These are phyloP conservation scores for Penicillium griseofulvum DNA, from an alignment of 2,329 filamentous ascomycete genomes.

Conservation along the genomic window DNA sequence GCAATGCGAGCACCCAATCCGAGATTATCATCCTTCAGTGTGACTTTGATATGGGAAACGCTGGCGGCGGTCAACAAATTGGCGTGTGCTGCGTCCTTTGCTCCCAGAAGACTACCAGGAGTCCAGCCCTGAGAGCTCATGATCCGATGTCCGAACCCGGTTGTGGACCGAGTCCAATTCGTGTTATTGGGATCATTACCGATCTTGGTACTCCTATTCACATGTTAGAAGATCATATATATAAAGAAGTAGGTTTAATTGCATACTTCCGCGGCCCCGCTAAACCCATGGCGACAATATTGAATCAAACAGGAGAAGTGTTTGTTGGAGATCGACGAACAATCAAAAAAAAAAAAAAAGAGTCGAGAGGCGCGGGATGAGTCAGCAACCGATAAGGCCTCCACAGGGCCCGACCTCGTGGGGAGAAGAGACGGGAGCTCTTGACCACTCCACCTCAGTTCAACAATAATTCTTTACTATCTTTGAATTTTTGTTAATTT, in stretches of 20 bases:
- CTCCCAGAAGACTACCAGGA: constrained; percentile 79
- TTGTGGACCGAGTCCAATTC: constrained; percentile 79
- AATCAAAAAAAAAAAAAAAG: constrained; percentile 5
- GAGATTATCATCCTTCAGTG: constrained; percentile 85
- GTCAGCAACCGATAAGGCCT: constrained; percentile 22
- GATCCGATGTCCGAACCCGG: constrained; percentile 84
- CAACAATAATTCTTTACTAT: neutral
- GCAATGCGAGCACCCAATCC: constrained; percentile 80
- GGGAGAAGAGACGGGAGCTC: neutral
- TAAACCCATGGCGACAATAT: constrained; percentile 59
- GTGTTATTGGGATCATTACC: constrained; percentile 94
- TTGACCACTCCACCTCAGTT: neutral
- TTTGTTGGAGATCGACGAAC: constrained; percentile 3
- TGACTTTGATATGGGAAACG: constrained; percentile 78
- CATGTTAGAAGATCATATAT: neutral
- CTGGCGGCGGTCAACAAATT: constrained; percentile 76
- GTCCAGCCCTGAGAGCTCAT: constrained; percentile 87
- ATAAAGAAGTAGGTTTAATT: neutral
- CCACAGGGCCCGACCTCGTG: neutral
- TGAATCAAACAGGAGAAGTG: neutral
- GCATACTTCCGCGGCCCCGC: constrained; percentile 65
- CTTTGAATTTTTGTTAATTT: neutral
- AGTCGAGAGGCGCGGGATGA: constrained; percentile 12
- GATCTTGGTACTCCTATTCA: constrained; percentile 64
- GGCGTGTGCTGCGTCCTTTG: constrained; percentile 70